phyloP scores from a whole-genome alignment of 345 rosid species.

The Hevea brasiliensis region DNA sequence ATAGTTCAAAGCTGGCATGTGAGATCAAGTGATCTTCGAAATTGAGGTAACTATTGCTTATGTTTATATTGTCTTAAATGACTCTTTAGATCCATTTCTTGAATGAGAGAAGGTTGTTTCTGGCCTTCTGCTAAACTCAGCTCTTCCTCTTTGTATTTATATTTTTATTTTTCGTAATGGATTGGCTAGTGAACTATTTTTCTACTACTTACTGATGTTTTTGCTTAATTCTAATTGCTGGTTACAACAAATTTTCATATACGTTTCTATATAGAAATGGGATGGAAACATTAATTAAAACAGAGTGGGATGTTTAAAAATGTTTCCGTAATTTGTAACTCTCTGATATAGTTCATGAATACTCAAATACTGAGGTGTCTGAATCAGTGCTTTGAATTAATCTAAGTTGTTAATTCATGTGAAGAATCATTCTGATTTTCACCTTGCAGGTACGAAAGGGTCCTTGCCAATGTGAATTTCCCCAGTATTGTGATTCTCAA shows the following conservation, averaged over 20 bases:
- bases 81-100: background rate
- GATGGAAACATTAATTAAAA: background rate
- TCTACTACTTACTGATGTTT: background rate
- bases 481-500: conserved; percentile 76
- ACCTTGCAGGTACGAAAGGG: conserved; percentile 66
- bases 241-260: background rate
- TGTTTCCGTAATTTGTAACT: background rate
- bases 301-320: background rate
- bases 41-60: too few relatives aligned
- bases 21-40: background rate
- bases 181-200: background rate
- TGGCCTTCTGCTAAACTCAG: too few relatives aligned
- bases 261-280: background rate
- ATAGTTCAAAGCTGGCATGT: background rate
- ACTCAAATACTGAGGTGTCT: background rate
- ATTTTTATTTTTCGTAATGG: too few relatives aligned
- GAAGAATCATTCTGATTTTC: background rate
- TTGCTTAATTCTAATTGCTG: background rate
- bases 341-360: background rate
- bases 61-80: background rate
- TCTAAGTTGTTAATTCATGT: background rate
- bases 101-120: too few relatives aligned
- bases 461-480: conserved; percentile 71
- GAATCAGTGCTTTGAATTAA: background rate
- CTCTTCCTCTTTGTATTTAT: background rate